These are phyloP conservation scores for Hymenoscyphus repandus DNA, from an alignment of 2,329 filamentous ascomycete species.

Conservation along the genomic window DNA sequence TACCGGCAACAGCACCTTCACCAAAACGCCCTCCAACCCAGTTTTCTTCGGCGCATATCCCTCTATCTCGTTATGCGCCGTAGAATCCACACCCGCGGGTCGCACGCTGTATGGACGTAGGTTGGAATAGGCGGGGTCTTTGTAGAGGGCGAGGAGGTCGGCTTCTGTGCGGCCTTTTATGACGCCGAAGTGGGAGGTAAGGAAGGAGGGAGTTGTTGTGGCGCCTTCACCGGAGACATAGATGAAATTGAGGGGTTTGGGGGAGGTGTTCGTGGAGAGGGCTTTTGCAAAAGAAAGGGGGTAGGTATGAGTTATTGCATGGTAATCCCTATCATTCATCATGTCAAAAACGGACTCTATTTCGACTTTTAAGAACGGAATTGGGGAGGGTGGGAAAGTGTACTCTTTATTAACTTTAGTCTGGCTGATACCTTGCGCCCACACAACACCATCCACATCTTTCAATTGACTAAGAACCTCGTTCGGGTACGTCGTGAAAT, in stretches of 20 bases:
- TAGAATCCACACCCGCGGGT: constrained; percentile 53
- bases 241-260: constrained; percentile 60
- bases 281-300: constrained; percentile 57
- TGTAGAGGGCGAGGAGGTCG: constrained; percentile 48
- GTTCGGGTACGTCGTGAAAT: constrained; percentile 57
- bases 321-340: constrained; percentile 47
- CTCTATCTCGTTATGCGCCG: constrained; percentile 36
- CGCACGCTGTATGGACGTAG: constrained; percentile 54
- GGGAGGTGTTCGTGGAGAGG: constrained; percentile 43
- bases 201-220: constrained; percentile 48
- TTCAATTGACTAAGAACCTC: constrained; percentile 53
- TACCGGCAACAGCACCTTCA: constrained; percentile 17
- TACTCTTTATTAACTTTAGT: constrained; percentile 54
- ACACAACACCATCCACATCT: constrained; percentile 64
- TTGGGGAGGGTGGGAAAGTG: constrained; percentile 20
- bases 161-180: constrained; percentile 65
- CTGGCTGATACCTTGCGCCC: constrained; percentile 66
- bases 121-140: constrained; percentile 34
- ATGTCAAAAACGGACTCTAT: background rate
- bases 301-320: constrained; percentile 63
- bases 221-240: constrained; percentile 57
- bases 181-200: constrained; percentile 53
- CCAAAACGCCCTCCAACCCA: constrained; percentile 23
- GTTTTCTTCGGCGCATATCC: constrained; percentile 27
- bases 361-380: background rate